Percentiles rank a stretch among this genome's conserved stretches.
phyloP scores from a whole-genome alignment of 2,329 filamentous ascomycete species.

The Graphium sp. region DNA sequence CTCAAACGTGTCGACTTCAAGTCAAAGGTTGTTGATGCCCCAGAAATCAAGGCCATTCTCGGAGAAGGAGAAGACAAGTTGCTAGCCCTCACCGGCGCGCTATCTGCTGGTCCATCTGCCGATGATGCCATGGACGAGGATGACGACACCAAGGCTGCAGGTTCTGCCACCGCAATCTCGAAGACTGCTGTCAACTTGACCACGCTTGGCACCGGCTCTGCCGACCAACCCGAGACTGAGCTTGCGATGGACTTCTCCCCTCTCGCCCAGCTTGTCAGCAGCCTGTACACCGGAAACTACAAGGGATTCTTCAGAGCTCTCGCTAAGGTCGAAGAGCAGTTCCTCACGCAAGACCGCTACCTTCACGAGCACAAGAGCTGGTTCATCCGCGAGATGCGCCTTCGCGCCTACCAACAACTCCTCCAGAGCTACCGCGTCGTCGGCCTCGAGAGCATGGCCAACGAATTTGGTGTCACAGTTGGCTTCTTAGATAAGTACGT shows the following conservation, averaged over 20 bases:
- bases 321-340: slow-evolving; percentile 79
- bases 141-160: slow-evolving; percentile 29
- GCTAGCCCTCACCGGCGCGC: slow-evolving; percentile 60
- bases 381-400: slow-evolving; percentile 97
- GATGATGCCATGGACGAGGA: slow-evolving; percentile 62
- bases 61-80: slow-evolving; percentile 81
- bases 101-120: slow-evolving; percentile 66
- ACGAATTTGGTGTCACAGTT: slow-evolving; percentile 89
- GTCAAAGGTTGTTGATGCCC: slow-evolving; percentile 93
- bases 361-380: slow-evolving; percentile 89
- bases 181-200: slow-evolving; percentile 73
- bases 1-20: slow-evolving; percentile 98
- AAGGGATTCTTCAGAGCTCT: slow-evolving; percentile 84
- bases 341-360: slow-evolving; percentile 87
- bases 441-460: slow-evolving; percentile 92
- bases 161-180: slow-evolving; percentile 22
- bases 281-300: slow-evolving; percentile 88
- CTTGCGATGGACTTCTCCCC: slow-evolving; percentile 76
- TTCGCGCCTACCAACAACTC: slow-evolving; percentile 90
- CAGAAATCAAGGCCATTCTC: slow-evolving; percentile 94
- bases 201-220: slow-evolving; percentile 53
- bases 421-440: slow-evolving; percentile 96
- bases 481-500: slow-evolving; percentile 87
- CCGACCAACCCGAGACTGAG: slow-evolving; percentile 63
- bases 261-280: slow-evolving; percentile 74